Evolutionary conservation across 768 basidiomycete species (phyloP), one percentile per base, ranked within the genome.

Genomic region (Kwoniella newhampshirensis): DNA sequence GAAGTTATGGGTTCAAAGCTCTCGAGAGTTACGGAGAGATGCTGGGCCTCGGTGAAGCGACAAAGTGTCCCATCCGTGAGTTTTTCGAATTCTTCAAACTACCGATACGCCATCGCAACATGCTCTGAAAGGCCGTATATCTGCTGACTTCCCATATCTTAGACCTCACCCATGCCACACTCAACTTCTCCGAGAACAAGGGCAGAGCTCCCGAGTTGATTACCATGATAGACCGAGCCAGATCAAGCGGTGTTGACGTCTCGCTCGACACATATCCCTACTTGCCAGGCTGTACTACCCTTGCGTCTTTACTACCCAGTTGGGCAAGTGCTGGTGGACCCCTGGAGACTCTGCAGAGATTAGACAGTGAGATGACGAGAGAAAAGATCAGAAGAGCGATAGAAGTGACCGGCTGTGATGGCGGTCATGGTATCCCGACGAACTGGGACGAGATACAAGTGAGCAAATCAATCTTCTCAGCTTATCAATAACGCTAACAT

Each of bases 121-220:
- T n/a, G n/a, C n/a, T n/a, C n/a, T n/a, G n/a, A n/a, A n/a, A n/a
- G n/a, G n/a, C n/a, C n/a, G n/a, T n/a, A n/a, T n/a, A n/a, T n/a
- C n/a, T n/a, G n/a, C n/a, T n/a, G n/a, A n/a, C n/a, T n/a, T n/a
- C n/a, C n/a, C n/a, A n/a, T n/a, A n/a, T n/a, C n/a, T n/a, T n/a
- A 72, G 73, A 75, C 47, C 64, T 75, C 32, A 75, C 74, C 9
- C 74, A 75, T 44, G 72, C 72, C 9, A 75, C 72, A 7, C 55
- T 75, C n/a, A 75, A 75, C 60, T 74, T 72, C 42, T 26, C 59
- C 27, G 70, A 69, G 30, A 75, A 75, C 61, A 52, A 58, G 7
- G 72, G 70, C n/a, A 50, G 57, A 42, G 74, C 72, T 3, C 64
- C 59, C 4, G 51, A 64, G 39, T 59, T 75, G n/a, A 25, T 74